Evolutionary conservation across 345 rosid genomes (phyloP).

Genomic region (Geranium rotundifolium): DNA sequence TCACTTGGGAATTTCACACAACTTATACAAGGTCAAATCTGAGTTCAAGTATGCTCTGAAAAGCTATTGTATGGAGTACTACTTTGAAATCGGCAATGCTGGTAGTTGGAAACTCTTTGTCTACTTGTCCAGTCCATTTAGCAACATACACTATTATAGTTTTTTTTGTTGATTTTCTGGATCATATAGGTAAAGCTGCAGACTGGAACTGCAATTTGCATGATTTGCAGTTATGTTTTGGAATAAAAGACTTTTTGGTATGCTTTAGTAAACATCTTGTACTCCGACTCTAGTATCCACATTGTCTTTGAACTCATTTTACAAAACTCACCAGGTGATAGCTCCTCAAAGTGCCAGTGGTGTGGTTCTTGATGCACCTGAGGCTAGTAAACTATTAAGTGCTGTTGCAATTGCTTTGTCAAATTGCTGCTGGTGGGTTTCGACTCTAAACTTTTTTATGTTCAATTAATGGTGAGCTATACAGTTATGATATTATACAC

Average conservation of each 20-base stretch:
- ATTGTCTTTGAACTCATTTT: conserved; percentile 5
- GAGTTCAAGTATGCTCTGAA: conserved; percentile 59
- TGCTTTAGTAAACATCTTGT: not conserved
- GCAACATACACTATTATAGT: not conserved
- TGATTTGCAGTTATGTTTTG: conserved; percentile 92
- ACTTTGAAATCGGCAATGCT: conserved; percentile 33
- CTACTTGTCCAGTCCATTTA: not conserved
- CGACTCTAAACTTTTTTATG: conserved; percentile 11
- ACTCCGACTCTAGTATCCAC: not conserved
- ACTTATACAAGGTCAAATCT: conserved; percentile 49
- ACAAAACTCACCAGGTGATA: conserved; percentile 41
- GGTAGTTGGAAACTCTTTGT: conserved; percentile 30
- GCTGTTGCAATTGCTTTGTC: conserved; percentile 85
- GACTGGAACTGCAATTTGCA: conserved; percentile 57
- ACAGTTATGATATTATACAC: not conserved
- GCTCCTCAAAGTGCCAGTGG: conserved; percentile 97
- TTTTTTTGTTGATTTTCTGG: conserved; percentile 16
- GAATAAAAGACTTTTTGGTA: conserved; percentile 90
- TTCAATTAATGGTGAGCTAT: conserved; percentile 4
- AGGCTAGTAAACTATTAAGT: conserved; percentile 90
- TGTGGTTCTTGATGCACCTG: conserved; percentile 84
- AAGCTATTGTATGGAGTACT: conserved; percentile 83
- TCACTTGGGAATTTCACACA: conserved; percentile 37
- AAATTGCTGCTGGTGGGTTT: conserved; percentile 73
- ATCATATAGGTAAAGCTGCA: conserved; percentile 44